Evolutionary conservation across 129 eudicot genomes (phyloP), one percentile per base, ranked within the genome.

Genomic region (carrot (Daucus carota)): DNA sequence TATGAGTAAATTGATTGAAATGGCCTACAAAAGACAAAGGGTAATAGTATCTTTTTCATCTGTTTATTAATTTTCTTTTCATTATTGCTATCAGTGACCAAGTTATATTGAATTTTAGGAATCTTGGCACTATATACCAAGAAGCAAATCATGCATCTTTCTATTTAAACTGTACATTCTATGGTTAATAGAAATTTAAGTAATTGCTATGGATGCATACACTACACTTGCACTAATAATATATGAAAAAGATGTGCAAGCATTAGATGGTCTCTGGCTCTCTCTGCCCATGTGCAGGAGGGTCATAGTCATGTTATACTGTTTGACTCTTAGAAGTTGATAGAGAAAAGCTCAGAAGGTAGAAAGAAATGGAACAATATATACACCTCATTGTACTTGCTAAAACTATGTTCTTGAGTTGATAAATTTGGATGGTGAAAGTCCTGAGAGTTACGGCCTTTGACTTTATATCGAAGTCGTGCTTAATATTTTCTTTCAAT

Each of bases 1-100:
- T 34, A 22, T 74, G 77, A 32, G 20, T 38, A 50, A 74, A 50
- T 42, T 74, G 34, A 34, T 74, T 36, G 77, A 74, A 44, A 74
- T 74, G 77, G 77, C 77, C 22, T 74, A 20, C 16, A 48, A 34
- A 50, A 50, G 33, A 34, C 67, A 42, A 74, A 74, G 57, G 77
- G 77, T 74, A 74, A 73, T 45, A n/a, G 7, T 8, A 8, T 24
- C 14, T n/a, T 54, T 48, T 15, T 22, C 62, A 20, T 6, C 45
- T 14, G 22, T 33, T 66, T n/a, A n/a, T n/a, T n/a, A n/a, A n/a
- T n/a, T n/a, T n/a, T n/a, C n/a, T n/a, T 54, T 29, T n/a, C n/a
- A 18, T 22, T 10, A 54, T 4, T 22, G 63, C 29, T 54, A 41
- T 40, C 8, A 10, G 32, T 70, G 41, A 70, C 73, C 50, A 22